Percentiles rank a stretch among this genome's conserved stretches.
Evolutionary conservation across 495 filamentous ascomycete genomes (phyloP).

Genomic region (Jackrogersella multiformis): DNA sequence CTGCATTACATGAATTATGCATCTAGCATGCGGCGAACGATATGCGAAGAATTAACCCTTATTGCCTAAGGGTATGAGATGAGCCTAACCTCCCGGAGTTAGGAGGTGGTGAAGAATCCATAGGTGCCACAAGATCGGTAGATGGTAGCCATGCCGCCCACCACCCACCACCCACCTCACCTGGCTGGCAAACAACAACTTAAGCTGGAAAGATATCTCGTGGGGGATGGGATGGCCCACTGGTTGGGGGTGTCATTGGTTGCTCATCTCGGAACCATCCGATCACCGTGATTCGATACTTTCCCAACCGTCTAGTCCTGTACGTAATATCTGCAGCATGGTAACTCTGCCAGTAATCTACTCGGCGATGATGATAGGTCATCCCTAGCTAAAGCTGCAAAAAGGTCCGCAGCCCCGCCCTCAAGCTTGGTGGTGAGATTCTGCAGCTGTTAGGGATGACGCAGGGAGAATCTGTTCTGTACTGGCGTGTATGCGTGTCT

Average conservation of each 20-base stretch:
- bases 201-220: conserved; percentile 4
- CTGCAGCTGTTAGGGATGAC: conserved; percentile 1
- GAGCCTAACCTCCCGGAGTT: not conserved
- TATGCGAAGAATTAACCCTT: conserved; percentile 7
- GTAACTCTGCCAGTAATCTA: conserved; percentile 9
- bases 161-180: not conserved
- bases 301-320: conserved; percentile 15
- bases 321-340: conserved; percentile 24
- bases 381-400: conserved; percentile 10
- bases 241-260: conserved; percentile 4
- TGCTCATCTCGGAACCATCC: conserved; percentile 27
- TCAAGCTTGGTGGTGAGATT: not conserved
- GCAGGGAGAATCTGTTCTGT: conserved; percentile 17
- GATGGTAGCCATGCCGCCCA: conserved; percentile 15
- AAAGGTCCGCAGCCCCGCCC: conserved; percentile 9
- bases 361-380: conserved; percentile 23
- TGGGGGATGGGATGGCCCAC: conserved; percentile 15
- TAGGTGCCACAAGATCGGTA: conserved; percentile 14
- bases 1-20: conserved; percentile 32
- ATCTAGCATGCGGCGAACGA: conserved; percentile 22
- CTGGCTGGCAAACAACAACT: conserved; percentile 16
- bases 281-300: conserved; percentile 8
- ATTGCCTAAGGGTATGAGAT: not conserved
- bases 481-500: conserved; percentile 14
- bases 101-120: not conserved